Evolutionary conservation across 495 filamentous ascomycete species (phyloP).

Genomic region (Diplogelasinospora grovesii): DNA sequence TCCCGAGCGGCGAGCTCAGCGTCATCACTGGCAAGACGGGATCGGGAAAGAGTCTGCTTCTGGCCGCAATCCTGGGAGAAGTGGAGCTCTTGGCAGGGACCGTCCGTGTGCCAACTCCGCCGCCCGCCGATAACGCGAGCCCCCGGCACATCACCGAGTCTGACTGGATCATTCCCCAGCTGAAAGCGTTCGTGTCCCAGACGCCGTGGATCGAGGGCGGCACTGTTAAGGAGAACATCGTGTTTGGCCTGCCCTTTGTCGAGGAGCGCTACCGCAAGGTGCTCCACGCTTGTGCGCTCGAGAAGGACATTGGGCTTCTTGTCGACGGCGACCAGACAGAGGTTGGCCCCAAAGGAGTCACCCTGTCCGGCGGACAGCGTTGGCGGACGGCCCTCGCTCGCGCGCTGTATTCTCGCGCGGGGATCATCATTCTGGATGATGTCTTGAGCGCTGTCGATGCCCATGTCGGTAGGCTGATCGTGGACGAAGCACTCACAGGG

Average conservation of each 20-base stretch:
- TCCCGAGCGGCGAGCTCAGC: conserved; percentile 53
- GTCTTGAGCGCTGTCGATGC: conserved; percentile 58
- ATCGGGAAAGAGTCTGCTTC: conserved; percentile 52
- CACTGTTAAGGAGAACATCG: conserved; percentile 50
- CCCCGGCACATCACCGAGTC: conserved; percentile 22
- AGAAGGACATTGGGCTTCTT: conserved; percentile 56
- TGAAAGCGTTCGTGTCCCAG: conserved; percentile 57
- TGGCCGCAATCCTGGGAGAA: conserved; percentile 53
- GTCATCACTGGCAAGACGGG: conserved; percentile 53
- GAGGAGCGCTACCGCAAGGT: conserved; percentile 46
- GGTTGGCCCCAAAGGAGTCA: conserved; percentile 64
- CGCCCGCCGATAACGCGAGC: conserved; percentile 22
- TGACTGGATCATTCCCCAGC: conserved; percentile 55
- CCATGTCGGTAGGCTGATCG: conserved; percentile 42
- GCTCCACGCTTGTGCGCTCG: conserved; percentile 56
- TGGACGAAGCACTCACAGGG: conserved; percentile 45
- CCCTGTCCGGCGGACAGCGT: conserved; percentile 64
- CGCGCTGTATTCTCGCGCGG: conserved; percentile 61
- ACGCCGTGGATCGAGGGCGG: conserved; percentile 51
- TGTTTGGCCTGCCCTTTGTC: conserved; percentile 47
- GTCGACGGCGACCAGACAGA: conserved; percentile 62
- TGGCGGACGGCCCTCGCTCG: conserved; percentile 63
- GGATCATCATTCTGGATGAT: conserved; percentile 62
- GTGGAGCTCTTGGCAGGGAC: conserved; percentile 39
- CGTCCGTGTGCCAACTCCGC: conserved; percentile 36